Evolutionary conservation across 352 stramenopile genomes (phyloP).

Genomic region (Phytophthora pseudosyringae): DNA sequence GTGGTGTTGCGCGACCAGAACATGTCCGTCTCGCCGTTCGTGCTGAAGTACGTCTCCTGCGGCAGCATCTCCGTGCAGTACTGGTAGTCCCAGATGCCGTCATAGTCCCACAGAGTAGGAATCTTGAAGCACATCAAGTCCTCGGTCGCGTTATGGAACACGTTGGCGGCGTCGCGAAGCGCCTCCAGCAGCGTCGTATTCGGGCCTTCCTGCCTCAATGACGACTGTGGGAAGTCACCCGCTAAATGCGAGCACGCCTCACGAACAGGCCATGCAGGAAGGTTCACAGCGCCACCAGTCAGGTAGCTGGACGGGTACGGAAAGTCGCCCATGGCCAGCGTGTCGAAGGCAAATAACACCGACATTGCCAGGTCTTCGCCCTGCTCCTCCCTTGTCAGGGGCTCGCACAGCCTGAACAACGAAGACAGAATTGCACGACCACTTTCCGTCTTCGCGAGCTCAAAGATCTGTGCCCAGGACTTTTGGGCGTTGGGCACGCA

Average conservation of each 20-base stretch:
- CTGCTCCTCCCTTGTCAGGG: conserved; percentile 50
- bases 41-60: conserved; percentile 89
- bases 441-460: conserved; percentile 60
- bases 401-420: conserved; percentile 75
- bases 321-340: conserved; percentile 95
- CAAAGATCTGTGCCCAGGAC: conserved; percentile 82
- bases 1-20: conserved; percentile 87
- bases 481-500: conserved; percentile 88
- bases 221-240: conserved; percentile 47
- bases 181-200: conserved; percentile 50
- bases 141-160: conserved; percentile 92
- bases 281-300: conserved; percentile 62
- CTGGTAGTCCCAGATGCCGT: conserved; percentile 93
- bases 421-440: conserved; percentile 60
- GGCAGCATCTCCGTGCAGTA: conserved; percentile 94
- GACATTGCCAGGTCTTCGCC: conserved; percentile 75
- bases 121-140: conserved; percentile 78
- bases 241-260: conserved; percentile 83
- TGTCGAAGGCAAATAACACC: conserved; percentile 90
- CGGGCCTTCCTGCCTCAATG: conserved; percentile 11
- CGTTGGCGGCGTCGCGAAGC: conserved; percentile 70
- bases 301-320: conserved; percentile 96
- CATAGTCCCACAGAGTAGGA: conserved; percentile 70
- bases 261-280: conserved; percentile 94
- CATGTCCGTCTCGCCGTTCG: conserved; percentile 92